Base-by-base conservation (phyloP, 768 basidiomycete genomes). In the Mycena filopes region DNA sequence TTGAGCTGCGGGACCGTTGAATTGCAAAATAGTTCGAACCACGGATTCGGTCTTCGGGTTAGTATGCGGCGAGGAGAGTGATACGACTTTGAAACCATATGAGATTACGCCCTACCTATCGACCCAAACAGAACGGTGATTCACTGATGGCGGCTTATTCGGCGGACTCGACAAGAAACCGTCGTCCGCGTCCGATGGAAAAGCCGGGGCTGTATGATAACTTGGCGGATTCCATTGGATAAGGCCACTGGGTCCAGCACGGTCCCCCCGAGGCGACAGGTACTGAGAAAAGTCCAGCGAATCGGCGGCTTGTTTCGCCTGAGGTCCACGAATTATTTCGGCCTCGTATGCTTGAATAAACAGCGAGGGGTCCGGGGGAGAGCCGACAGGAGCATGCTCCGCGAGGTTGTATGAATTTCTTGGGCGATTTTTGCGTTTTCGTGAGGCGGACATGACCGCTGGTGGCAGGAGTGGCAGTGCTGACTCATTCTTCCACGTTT, bases 301-400 rank as follows among this genome's bases (percentile, higher is more conserved):
- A 11, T 67, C 72, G 4, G 81, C 81, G 43, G 70, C 79, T 11
- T 74, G 66, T 4, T 66, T 68, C 1, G 84, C 86, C 20, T 77
- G 75, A 0, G 85, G 78, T 2, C 89, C 87, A 20, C 84, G 84
- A 5, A 89, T 74, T 23, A 96, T 77, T 51, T 91, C 88, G 6
- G 92, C 91, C 76, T 96, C 94, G 73, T 94, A 84, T 0, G 92
- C 94, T 68, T 89, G 87, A 36, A 94, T 78, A 64, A 80, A 85
- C 4, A 88, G 77, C 29, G 70, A 71, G 38, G 76, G 70, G 51
- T 81, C 77, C 31, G 71, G 65, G 10, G 60, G 5, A n/a, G n/a
- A 4, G 28, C 62, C 59, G n/a, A 40, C 12, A 11, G 36, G 36
- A 15, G 36, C 36, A 26, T 65, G 55, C 2, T 68, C 54, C 13